Evolutionary conservation across 306 rosid species (phyloP).

Genomic region (Pterocarpus macrocarpus): DNA sequence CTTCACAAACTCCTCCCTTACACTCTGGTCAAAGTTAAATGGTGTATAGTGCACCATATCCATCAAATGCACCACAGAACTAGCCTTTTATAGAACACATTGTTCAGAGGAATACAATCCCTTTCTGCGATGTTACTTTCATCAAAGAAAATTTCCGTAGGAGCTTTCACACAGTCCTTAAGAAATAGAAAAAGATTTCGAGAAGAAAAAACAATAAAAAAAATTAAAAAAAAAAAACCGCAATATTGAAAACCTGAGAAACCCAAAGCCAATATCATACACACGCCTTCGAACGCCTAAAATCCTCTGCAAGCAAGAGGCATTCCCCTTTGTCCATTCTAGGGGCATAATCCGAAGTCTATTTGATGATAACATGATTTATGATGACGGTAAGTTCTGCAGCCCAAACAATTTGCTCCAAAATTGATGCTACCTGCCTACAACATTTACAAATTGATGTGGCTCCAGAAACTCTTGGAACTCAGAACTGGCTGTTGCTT

Average conservation of each 20-base stretch:
- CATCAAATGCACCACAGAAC: no score
- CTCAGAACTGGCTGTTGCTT: conserved; percentile 1
- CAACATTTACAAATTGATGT: background rate
- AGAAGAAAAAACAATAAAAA: background rate
- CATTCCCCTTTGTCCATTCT: background rate
- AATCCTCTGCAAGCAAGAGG: background rate
- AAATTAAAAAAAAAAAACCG: no score
- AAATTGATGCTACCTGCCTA: background rate
- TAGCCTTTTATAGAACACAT: background rate
- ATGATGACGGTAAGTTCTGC: background rate
- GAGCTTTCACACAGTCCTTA: background rate
- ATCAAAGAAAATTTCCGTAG: background rate
- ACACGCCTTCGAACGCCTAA: background rate
- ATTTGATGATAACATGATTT: background rate
- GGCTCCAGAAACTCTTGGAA: conserved; percentile 22
- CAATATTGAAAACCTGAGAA: background rate
- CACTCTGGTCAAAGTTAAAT: no score
- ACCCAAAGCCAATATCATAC: no score
- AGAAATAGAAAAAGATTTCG: background rate
- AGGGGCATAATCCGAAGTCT: background rate
- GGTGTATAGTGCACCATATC: no score
- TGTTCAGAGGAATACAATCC: background rate
- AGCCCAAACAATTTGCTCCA: background rate
- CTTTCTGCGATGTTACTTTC: background rate
- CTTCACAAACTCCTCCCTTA: no score